Percentiles rank a stretch among this genome's conserved stretches.
phyloP scores from a whole-genome alignment of 2,329 filamentous ascomycete species.

The Penicillium polonicum region DNA sequence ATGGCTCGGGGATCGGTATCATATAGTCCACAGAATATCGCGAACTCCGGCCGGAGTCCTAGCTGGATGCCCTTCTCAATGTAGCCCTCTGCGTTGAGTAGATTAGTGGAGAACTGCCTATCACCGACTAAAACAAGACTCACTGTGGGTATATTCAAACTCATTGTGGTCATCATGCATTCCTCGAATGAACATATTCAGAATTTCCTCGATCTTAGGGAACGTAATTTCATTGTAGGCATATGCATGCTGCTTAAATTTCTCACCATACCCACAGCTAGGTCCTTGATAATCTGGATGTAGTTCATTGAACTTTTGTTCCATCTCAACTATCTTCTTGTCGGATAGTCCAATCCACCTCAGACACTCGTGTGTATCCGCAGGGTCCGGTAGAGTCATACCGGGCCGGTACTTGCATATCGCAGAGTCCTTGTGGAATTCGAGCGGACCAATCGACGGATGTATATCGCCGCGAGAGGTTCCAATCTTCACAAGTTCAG shows the following conservation, averaged over 20 bases:
- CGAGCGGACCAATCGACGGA: neutral
- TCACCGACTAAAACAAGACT: neutral
- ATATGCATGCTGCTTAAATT: neutral
- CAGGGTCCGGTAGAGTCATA: neutral
- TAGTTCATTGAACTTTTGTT: neutral
- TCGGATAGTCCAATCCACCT: neutral
- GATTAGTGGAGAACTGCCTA: neutral
- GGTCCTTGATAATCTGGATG: neutral
- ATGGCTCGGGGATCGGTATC: neutral
- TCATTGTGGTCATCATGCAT: neutral
- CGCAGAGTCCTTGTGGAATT: fast-evolving
- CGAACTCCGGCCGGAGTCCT: neutral
- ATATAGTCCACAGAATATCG: neutral
- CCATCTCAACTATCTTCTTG: neutral
- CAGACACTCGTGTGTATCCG: neutral
- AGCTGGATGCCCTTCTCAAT: neutral
- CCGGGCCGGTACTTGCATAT: neutral
- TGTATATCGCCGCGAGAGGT: neutral
- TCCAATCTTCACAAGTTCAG: neutral
- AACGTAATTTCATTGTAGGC: neutral
- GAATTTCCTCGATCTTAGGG: neutral
- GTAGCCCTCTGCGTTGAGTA: neutral
- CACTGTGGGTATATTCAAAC: neutral
- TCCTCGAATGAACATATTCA: neutral
- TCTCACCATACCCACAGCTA: neutral